These are phyloP conservation scores for Ceratocystis destructans DNA, from an alignment of 2,329 filamentous ascomycete genomes.

Conservation along the genomic window DNA sequence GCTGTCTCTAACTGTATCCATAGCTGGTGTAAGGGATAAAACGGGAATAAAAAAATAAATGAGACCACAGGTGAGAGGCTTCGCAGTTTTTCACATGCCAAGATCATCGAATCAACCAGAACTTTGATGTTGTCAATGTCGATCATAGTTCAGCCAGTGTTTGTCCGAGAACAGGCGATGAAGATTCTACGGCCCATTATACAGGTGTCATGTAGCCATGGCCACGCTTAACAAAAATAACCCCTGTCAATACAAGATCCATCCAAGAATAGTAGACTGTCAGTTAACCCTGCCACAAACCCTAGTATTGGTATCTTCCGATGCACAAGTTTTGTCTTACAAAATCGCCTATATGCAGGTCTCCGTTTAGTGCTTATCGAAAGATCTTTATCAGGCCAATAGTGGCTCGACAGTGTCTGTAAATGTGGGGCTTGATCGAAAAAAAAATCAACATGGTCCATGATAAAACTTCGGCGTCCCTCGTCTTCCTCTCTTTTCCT, in stretches of 20 bases:
- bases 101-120: slow-evolving; percentile 6
- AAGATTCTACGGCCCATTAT: background rate
- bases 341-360: background rate
- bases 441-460: slow-evolving; percentile 6
- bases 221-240: background rate
- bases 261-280: background rate
- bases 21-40: slow-evolving; percentile 22
- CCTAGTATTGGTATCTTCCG: no score
- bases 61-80: background rate
- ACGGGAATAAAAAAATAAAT: background rate
- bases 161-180: background rate
- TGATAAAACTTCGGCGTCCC: slow-evolving; percentile 10
- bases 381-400: slow-evolving; percentile 17
- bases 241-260: background rate
- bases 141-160: background rate
- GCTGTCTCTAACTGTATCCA: slow-evolving; percentile 34
- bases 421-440: slow-evolving; percentile 4
- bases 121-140: background rate
- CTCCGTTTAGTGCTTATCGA: slow-evolving; percentile 4
- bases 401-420: slow-evolving; percentile 7
- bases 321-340: no score
- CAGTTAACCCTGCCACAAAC: background rate
- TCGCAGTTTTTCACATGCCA: slow-evolving; percentile 5
- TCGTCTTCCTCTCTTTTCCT: slow-evolving; percentile 26
- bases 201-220: background rate